These are phyloP conservation scores for Quercus cerris DNA, from an alignment of 306 rosid species.

Conservation along the genomic window DNA sequence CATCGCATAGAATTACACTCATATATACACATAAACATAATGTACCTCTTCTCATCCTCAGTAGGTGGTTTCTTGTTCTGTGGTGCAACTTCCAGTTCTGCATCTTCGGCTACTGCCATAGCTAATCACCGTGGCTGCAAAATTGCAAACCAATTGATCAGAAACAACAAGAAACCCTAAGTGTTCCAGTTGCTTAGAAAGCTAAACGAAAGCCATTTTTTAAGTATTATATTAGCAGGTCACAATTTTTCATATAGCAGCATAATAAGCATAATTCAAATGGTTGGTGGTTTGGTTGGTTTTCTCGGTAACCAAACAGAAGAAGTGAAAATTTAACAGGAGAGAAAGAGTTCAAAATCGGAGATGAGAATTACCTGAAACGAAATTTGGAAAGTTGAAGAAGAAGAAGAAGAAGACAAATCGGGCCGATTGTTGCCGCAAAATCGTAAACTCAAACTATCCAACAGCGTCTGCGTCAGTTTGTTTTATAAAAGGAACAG, in stretches of 20 bases:
- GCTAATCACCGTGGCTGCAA: slow-evolving; percentile 13
- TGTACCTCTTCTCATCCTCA: slow-evolving; percentile 82
- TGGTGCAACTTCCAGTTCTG: slow-evolving; percentile 39
- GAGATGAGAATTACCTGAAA: not conserved
- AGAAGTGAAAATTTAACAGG: not conserved
- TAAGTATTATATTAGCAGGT: not conserved
- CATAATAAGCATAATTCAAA: not conserved
- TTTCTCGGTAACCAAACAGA: not conserved
- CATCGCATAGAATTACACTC: too few relatives aligned
- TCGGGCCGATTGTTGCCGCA: not conserved
- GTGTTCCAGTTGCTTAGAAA: not conserved
- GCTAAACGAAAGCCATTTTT: too few relatives aligned
- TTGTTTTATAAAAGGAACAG: too few relatives aligned
- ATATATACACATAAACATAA: too few relatives aligned
- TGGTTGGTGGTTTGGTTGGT: not conserved
- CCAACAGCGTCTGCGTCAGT: not conserved
- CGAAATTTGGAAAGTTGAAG: not conserved
- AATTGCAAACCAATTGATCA: slow-evolving; percentile 1
- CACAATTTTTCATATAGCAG: not conserved
- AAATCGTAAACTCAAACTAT: not conserved
- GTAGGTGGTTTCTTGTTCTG: slow-evolving; percentile 66
- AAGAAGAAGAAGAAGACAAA: not conserved
- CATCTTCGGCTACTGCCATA: slow-evolving; percentile 40
- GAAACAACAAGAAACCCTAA: slow-evolving; percentile 5
- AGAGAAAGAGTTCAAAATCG: not conserved